Base-by-base conservation (phyloP, 139 green algal genomes). In the Haematococcus sp. region DNA sequence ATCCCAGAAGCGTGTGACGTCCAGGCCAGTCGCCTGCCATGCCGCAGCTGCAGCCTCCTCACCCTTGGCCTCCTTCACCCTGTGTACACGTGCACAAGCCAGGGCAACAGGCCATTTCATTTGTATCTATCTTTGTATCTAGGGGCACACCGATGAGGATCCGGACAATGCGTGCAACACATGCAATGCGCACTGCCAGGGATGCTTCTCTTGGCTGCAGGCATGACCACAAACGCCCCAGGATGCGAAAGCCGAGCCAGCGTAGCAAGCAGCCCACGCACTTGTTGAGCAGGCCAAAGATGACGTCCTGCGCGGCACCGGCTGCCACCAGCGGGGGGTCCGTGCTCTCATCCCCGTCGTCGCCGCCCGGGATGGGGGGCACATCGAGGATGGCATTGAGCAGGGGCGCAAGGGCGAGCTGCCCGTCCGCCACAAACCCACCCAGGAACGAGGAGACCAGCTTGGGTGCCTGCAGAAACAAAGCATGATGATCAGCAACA, bases 311-410 rank as follows among this genome's bases (percentile, higher is more conserved):
- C 3, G 61, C 61, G 9, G 32, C 61, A 28, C 61, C 61, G 7
- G 11, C 61, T 9, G 17, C 61, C 31, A 68, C 61, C 61, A 68
- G 32, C 7, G 61, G 61, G 7, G 61, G 31, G 61, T 68, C 32
- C 5, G 61, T 28, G 5, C 2, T 17, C 9, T 17, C 61, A 4
- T 68, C 61, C 9, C 40, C 61, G 9, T 52, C 31, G 11, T 49
- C 40, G 11, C 40, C 40, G 7, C 40, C 40, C 7, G 40, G 40
- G 7, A 49, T 7, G 9, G 61, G 32, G 7, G 32, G 32, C 61
- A 68, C 61, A 30, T n/a, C 17, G 16, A 68, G 58, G 20, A 65
- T 27, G 20, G 25, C 58, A 20, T 27, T 27, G 20, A 65, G 58
- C 58, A 65, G 20, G 2, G 25, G 20, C n/a, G 25, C 28, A 4